Evolutionary conservation across 2,329 filamentous ascomycete genomes (phyloP), one percentile per base, ranked within the genome.

Genomic region (Phialophora expanda): DNA sequence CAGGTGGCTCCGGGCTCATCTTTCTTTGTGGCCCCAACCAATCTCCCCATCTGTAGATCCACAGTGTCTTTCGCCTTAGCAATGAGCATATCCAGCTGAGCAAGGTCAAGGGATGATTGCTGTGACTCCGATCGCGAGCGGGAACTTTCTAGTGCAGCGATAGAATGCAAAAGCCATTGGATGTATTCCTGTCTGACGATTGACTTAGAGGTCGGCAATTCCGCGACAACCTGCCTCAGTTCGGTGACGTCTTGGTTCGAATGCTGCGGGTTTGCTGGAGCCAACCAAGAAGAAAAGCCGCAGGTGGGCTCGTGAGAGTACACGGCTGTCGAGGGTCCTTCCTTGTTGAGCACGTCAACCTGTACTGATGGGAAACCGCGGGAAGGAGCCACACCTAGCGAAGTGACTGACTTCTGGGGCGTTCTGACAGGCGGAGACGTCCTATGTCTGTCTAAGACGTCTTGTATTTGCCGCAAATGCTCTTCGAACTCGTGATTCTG

Each of bases 391-490:
- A 30, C 6, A 32, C 17, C 14, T 7, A 7, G 24, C 24, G 26
- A 17, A 28, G 24, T 12, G 20, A 20, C 12, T 7, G 48, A 5
- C 7, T 24, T n/a, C 26, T n/a, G 34, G 17, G 30, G n/a, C 11
- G 30, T 20, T 46, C 51, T 28, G 30, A n/a, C 8, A 0, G 51
- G 51, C n/a, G 26, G 22, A 41, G 51, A 28, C 17, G 22, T 41
- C 22, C 55, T 41, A 58, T 51, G 12, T 41, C 38, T 58, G 30
- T 63, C 41, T n/a, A 72, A 55, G 9, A 58, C 46, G 5, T 48
- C 57, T 53, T 71, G 70, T 14, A 70, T 50, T 26, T 53, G 56
- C 11, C 55, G 26, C 5, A 71, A 61, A 57, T 72, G 67, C 34
- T 67, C 44, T 30, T 56, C 34, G 24, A 73, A 67, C 51, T 60